Conservation (phyloP, 108 stramenopile genomes). For the Skeletonema potamos region DNA sequence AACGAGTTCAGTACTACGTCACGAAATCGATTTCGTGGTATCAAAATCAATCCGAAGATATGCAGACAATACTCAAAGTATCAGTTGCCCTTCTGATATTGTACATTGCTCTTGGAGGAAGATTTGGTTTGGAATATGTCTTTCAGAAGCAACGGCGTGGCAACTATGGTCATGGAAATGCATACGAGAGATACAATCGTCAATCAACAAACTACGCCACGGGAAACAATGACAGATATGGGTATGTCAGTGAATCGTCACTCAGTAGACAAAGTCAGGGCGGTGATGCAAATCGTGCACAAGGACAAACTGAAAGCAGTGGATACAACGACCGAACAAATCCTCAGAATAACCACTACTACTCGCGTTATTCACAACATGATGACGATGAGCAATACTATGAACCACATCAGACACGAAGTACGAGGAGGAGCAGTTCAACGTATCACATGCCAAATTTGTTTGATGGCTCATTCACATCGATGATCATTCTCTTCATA, state of each 20-base stretch:
- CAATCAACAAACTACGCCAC: conserved; percentile 13
- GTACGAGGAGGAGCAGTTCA: not conserved
- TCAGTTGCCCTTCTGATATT: conserved; percentile 47
- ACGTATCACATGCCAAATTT: conserved; percentile 44
- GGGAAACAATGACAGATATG: not conserved
- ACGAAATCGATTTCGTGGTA: conserved; percentile 48
- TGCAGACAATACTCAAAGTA: conserved; percentile 60
- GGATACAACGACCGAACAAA: conserved; percentile 44
- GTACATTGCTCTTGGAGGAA: conserved; percentile 79
- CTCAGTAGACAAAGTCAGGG: not conserved
- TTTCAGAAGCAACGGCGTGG: conserved; percentile 30
- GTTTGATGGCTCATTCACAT: conserved; percentile 56
- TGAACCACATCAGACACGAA: conserved; percentile 17
- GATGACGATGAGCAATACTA: conserved; percentile 17
- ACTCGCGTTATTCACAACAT: conserved; percentile 31
- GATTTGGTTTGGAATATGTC: conserved; percentile 67
- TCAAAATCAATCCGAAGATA: conserved; percentile 55
- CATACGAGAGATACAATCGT: conserved; percentile 63
- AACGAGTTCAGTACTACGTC: conserved; percentile 46
- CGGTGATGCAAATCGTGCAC: not conserved
- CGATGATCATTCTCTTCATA: conserved; percentile 45
- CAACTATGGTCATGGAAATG: conserved; percentile 61
- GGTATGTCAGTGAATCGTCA: conserved; percentile 4
- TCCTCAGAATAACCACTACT: conserved; percentile 30
- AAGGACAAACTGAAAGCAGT: not conserved